These are phyloP conservation scores for Saturnispora besseyi DNA, from an alignment of 805 yeast genomes.

Conservation along the genomic window DNA sequence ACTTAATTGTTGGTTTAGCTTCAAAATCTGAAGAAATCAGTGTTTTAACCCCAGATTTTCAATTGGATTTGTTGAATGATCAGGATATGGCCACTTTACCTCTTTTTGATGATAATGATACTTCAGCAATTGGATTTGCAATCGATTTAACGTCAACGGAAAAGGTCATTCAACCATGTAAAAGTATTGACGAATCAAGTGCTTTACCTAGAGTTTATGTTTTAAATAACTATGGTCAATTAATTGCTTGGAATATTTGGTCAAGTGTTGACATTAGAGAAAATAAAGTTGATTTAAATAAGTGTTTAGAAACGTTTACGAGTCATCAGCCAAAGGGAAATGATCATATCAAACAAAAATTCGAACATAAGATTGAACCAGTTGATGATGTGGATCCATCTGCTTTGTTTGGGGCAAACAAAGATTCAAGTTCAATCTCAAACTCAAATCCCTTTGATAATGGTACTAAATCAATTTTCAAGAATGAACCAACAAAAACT, in stretches of 20 bases:
- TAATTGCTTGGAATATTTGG: slow-evolving; percentile 59
- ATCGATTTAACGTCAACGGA: slow-evolving; percentile 45
- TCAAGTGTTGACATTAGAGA: slow-evolving; percentile 42
- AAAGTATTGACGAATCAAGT: slow-evolving; percentile 45
- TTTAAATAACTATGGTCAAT: slow-evolving; percentile 52
- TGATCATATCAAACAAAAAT: neutral
- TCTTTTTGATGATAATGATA: slow-evolving; percentile 56
- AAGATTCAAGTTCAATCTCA: neutral
- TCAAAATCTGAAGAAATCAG: slow-evolving; percentile 59
- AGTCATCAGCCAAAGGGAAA: slow-evolving; percentile 1
- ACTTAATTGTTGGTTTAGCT: slow-evolving; percentile 42
- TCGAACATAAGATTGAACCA: neutral
- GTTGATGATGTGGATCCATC: neutral
- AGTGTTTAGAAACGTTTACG: slow-evolving; percentile 1
- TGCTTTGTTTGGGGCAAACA: too few species aligned
- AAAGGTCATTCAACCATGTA: slow-evolving; percentile 43
- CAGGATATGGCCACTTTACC: slow-evolving; percentile 68
- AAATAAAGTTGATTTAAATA: slow-evolving; percentile 4
- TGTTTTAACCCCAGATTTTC: slow-evolving; percentile 31
- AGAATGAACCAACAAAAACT: neutral
- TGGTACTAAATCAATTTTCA: too few species aligned
- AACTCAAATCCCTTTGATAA: neutral
- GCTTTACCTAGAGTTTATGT: slow-evolving; percentile 62
- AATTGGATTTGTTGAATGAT: slow-evolving; percentile 52
- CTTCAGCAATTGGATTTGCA: slow-evolving; percentile 62